A percentile compares a stretch with the other conserved stretches of the same genome.
These are phyloP conservation scores for Ammopiptanthus mongolicus DNA, from an alignment of 306 rosid genomes.

Conservation along the genomic window DNA sequence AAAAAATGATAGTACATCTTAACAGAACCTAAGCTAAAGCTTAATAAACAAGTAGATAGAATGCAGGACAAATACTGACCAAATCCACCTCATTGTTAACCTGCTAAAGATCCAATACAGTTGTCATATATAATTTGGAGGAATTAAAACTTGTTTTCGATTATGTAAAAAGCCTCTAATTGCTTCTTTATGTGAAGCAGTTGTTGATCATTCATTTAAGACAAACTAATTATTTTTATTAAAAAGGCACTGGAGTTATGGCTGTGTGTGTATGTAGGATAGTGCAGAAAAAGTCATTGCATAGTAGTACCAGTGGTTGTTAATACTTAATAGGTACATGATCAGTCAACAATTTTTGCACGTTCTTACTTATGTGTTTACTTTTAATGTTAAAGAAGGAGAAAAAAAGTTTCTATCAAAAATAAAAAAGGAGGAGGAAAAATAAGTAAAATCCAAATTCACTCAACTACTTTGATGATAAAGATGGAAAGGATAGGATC, in stretches of 20 bases:
- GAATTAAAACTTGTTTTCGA: not conserved
- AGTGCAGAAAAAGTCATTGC: not conserved
- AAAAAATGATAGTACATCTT: too few species aligned
- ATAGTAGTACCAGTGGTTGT: not conserved
- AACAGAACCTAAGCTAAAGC: not conserved
- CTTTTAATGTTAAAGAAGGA: not conserved
- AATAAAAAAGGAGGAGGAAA: not conserved
- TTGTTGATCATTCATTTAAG: not conserved
- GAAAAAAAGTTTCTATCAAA: too few species aligned
- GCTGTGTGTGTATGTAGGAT: not conserved
- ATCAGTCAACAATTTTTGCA: not conserved
- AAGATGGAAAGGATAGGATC: conserved; percentile 12
- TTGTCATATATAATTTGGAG: not conserved
- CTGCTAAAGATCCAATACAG: not conserved
- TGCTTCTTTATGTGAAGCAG: not conserved
- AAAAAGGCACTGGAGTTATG: not conserved
- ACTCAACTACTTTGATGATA: conserved; percentile 18
- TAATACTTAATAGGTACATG: too few species aligned
- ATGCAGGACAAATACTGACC: not conserved
- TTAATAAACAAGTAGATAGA: not conserved
- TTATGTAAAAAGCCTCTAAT: not conserved
- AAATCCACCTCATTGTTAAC: not conserved
- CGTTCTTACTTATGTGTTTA: not conserved
- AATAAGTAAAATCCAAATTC: not conserved
- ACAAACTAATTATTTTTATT: not conserved